Evolutionary conservation across 2,329 filamentous ascomycete genomes (phyloP), one percentile per base, ranked within the genome.

Genomic region (Seiridium cupressi): DNA sequence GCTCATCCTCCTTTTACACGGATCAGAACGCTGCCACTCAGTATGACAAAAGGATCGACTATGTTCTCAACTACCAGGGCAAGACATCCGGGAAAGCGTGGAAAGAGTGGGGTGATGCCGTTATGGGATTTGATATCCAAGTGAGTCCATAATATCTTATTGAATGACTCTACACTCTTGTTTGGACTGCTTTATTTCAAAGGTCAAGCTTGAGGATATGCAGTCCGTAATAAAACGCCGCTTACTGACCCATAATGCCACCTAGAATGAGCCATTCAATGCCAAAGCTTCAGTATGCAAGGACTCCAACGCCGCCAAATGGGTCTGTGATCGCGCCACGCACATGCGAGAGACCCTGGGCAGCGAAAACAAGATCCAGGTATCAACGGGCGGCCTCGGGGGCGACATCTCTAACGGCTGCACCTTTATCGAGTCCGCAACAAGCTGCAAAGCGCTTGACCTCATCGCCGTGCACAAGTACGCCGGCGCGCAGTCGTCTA

Each of bases 111-210:
- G 63, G 61, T 57, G 63, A 70, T 6, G 71, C 67, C 48, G 74
- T 74, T 60, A 61, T 72, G 59, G 70, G 67, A 31, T 74, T 74
- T 58, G 70, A 74, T 59, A 58, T 74, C 3, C 70, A 74, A 57
- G 64, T 66, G 59, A 49, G 58, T 53, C 34, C 35, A 18, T 6
- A 42, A 38, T 36, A 10, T 55, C 36, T 13, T n/a, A 26, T 26
- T 26, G 18, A 26, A 26, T 26, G 18, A 26, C 18, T 26, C 18
- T 26, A 26, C 18, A 26, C 18, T 26, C 18, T 26, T 26, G 18
- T 26, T 26, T 26, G 18, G 18, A 26, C 18, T 26, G 18, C 18
- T 26, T 26, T 26, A 26, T 26, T 26, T 26, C 18, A 26, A 26
- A 26, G 18, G 18, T 26, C 18, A 26, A 26, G 18, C 18, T 26